Evolutionary conservation across 768 basidiomycete species (phyloP), one percentile per base, ranked within the genome.

Genomic region (Russula sp.): DNA sequence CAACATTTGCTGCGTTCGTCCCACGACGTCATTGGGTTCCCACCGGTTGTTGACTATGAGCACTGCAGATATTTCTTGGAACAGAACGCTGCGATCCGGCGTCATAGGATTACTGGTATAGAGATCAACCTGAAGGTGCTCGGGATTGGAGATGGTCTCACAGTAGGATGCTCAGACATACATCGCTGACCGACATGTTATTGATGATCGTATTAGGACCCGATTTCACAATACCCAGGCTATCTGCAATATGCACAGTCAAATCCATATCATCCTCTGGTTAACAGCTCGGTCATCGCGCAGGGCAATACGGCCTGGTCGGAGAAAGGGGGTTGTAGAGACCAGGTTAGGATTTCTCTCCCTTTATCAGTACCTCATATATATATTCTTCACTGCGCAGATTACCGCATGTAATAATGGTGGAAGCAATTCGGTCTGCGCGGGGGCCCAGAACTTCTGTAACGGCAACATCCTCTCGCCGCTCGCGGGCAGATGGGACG

Each of bases 121-220:
- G 73, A 70, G 3, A 75, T 87, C 51, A 85, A 85, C 65, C 77
- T 87, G n/a, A 78, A 83, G 68, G 74, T 78, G n/a, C 77, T 85
- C 18, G 85, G 82, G 16, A 75, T 87, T 22, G 84, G 85, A 18
- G 77, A 87, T 67, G 84, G 84, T 13, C 70, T 85, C 25, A 85
- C 83, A 8, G 83, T 84, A 70, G 11, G 76, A 64, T 10, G 8
- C 16, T 41, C 20, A 11, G 18, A 8, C 14, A 49, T 43, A n/a
- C 3, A 36, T 5, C 38, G 10, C 14, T 34, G n/a, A 7, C 1
- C 3, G 32, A 49, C 10, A 16, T 22, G 10, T 2, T n/a, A 4
- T 58, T 51, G 46, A 20, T 48, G 34, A 11, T 29, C 9, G 4
- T 9, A 48, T 34, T 57, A 81, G 69, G 72, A 69, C 70, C 73